phyloP scores from a whole-genome alignment of 176 grass and related monocot species.

The Oryza brachyantha region DNA sequence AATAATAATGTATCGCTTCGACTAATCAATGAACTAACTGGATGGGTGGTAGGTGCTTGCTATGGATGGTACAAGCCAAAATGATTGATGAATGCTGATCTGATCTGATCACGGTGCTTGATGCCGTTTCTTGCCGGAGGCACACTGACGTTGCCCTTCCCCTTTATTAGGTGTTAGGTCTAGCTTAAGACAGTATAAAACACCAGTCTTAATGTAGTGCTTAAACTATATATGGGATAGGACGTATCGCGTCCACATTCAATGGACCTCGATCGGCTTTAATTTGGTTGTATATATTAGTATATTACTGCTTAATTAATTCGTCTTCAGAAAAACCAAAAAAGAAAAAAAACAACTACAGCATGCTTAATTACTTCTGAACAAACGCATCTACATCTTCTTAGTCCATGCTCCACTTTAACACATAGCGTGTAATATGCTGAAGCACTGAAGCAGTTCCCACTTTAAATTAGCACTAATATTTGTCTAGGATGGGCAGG shows the following conservation, averaged over 20 bases:
- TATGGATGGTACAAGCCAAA: neutral
- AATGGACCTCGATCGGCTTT: conserved; percentile 4
- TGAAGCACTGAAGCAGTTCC: conserved; percentile 13
- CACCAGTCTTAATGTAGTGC: neutral
- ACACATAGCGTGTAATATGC: neutral
- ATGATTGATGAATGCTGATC: neutral
- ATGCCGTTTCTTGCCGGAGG: neutral
- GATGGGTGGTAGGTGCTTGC: neutral
- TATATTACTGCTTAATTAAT: neutral
- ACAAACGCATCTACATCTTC: neutral
- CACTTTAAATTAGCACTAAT: neutral
- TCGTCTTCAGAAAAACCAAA: neutral
- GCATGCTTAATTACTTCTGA: too few species aligned
- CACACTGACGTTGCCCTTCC: neutral
- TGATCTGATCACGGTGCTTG: neutral
- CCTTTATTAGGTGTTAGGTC: conserved; percentile 18
- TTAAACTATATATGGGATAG: neutral
- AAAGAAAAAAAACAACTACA: too few species aligned
- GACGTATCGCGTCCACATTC: conserved; percentile 27
- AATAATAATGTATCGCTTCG: neutral
- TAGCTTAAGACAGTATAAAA: neutral
- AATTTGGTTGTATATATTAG: neutral
- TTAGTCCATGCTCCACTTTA: neutral
- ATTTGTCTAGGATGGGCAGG: neutral
- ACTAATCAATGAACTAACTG: neutral